Evolutionary conservation across 1,284 basidiomycete genomes (phyloP), one percentile per base, ranked within the genome.

Genomic region (Phylloporus sp.): DNA sequence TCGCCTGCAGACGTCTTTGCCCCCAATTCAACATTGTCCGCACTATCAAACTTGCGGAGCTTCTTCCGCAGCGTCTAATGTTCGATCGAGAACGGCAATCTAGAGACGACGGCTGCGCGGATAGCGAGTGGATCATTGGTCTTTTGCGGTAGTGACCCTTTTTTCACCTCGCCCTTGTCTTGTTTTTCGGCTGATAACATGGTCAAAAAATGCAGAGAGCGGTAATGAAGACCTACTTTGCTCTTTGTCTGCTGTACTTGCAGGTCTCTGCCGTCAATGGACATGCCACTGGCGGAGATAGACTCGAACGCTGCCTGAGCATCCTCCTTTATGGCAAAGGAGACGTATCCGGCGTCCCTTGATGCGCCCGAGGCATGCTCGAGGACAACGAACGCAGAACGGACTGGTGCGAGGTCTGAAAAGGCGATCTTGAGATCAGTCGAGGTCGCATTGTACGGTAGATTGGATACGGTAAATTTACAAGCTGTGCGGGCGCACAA

Each of bases 311-410:
- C 92, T 60, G 85, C 81, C 76, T 93, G 87, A 5, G 97, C 98
- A 82, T 99, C 98, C 74, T 98, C 94, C 65, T 87, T 88, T 70
- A 96, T 86, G 2, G 96, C 91, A 81, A 97, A 99, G 0, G 95
- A 93, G 68, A 99, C 95, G 80, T 99, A 99, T 69, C 97, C 97
- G n/a, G 99, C 96, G 73, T 97, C 98, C 79, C 98, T 98, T 6
- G 95, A 97, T 39, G 91, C 87, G 49, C 94, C 92, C 0, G 92
- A 90, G 56, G 89, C 91, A 59, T 87, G 88, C 70, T 95, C 92
- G 6, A 91, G 90, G 17, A 99, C 97, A 3, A 99, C 91, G 77
- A 99, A 99, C 0, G 96, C 97, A 47, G 94, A 92, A 59, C 96
- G 89, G 27, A 99, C 91, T 17, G 97, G 98, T 3, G 96, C 98